Percentiles rank a stretch among this genome's conserved stretches.
Evolutionary conservation across 805 yeast genomes (phyloP).

Genomic region (Ogataea zsoltii): DNA sequence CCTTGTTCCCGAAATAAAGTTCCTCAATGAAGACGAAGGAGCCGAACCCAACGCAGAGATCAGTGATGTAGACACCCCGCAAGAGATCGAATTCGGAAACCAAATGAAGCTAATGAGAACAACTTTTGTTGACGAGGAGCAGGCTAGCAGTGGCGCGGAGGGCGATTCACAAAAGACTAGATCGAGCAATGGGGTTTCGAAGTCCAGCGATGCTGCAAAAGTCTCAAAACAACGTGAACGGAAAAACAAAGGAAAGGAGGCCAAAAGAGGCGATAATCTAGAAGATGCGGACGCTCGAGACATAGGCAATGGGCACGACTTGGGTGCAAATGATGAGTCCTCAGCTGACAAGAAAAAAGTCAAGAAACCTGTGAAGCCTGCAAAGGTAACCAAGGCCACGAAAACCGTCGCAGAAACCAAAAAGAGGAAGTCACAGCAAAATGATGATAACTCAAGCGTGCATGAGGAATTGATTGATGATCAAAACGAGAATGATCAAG

Average conservation of each 20-base stretch:
- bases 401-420: not conserved
- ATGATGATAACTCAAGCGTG: slow-evolving; percentile 1
- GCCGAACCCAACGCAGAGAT: slow-evolving; percentile 8
- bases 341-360: slow-evolving; percentile 6
- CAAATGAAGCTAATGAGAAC: slow-evolving; percentile 48
- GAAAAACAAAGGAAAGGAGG: slow-evolving; percentile 1
- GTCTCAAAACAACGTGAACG: not conserved
- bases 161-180: slow-evolving; percentile 6
- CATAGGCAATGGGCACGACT: not conserved
- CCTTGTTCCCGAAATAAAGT: slow-evolving; percentile 25
- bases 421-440: slow-evolving; percentile 5
- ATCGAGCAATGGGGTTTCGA: slow-evolving; percentile 1
- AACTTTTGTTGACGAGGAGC: slow-evolving; percentile 27
- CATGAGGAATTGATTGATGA: not conserved
- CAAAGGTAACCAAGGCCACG: slow-evolving; percentile 2
- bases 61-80: slow-evolving; percentile 49
- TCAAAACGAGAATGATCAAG: not conserved
- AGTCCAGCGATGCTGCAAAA: not conserved
- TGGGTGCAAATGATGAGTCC: not conserved
- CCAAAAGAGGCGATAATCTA: slow-evolving; percentile 11
- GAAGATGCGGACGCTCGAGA: slow-evolving; percentile 1
- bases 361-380: slow-evolving; percentile 5
- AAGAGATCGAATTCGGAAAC: slow-evolving; percentile 48
- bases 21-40: not conserved
- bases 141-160: slow-evolving; percentile 14